Evolutionary conservation across 2,329 filamentous ascomycete species (phyloP).

Genomic region (Rachicladosporium sp.): DNA sequence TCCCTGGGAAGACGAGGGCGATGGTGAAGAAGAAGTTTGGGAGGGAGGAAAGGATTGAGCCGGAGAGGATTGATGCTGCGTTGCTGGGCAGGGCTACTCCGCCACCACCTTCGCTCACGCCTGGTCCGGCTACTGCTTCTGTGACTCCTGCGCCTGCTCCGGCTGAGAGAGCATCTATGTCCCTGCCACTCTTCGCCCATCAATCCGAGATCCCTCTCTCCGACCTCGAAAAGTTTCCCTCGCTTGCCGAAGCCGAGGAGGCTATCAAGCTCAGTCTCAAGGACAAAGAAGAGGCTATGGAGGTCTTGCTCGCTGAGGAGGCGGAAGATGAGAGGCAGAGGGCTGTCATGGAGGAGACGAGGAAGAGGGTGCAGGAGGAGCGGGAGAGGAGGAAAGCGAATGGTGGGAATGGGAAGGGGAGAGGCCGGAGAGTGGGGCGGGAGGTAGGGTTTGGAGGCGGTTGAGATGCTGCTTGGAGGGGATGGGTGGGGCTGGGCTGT

Average conservation of each 20-base stretch:
- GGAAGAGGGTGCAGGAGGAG: constrained; percentile 18
- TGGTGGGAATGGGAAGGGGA: constrained; percentile 12
- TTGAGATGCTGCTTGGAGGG: neutral
- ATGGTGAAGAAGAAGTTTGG: constrained; percentile 76
- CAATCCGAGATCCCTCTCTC: constrained; percentile 26
- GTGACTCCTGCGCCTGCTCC: too few species aligned
- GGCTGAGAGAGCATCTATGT: too few species aligned
- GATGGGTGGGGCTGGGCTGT: too few species aligned
- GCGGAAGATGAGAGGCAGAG: constrained; percentile 22
- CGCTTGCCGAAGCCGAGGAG: constrained; percentile 22
- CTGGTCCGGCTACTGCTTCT: too few species aligned
- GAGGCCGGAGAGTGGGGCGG: constrained; percentile 12
- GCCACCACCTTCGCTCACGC: constrained; percentile 3
- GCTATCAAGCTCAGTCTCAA: constrained; percentile 20
- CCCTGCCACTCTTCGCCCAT: constrained; percentile 16
- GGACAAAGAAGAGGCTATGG: constrained; percentile 22
- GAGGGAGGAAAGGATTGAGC: constrained; percentile 59
- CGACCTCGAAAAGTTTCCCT: constrained; percentile 25
- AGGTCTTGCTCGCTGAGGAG: constrained; percentile 23
- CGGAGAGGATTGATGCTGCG: constrained; percentile 49
- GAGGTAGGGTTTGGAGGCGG: constrained; percentile 12
- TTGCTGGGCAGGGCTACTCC: constrained; percentile 36
- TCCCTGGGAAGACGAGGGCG: constrained; percentile 56
- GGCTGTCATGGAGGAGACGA: constrained; percentile 20
- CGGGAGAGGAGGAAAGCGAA: constrained; percentile 19